phyloP scores from a whole-genome alignment of 257 asterid genomes.

The Solanum appendiculatum region DNA sequence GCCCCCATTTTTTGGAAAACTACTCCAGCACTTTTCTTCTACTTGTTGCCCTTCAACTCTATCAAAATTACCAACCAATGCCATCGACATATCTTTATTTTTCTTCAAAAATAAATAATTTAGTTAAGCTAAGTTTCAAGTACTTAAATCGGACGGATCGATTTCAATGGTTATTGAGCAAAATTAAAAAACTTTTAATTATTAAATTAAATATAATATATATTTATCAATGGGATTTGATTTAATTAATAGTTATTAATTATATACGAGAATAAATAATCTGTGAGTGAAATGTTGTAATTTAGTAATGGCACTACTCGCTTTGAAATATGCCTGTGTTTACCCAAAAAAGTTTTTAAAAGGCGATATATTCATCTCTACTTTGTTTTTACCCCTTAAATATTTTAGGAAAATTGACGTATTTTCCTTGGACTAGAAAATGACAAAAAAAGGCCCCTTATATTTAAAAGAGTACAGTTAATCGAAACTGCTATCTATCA shows the following conservation, averaged over 20 bases:
- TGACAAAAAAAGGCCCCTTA: neutral
- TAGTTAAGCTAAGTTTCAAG: too few relatives aligned
- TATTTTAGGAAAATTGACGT: neutral
- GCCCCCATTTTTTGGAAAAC: neutral
- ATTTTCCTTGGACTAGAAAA: neutral
- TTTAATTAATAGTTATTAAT: too few relatives aligned
- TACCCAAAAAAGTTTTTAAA: neutral
- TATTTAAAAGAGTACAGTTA: neutral
- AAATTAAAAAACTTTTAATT: too few relatives aligned
- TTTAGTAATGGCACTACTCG: neutral
- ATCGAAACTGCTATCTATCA: neutral
- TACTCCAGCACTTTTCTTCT: neutral
- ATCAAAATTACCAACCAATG: neutral
- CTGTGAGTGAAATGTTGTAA: neutral
- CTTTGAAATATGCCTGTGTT: neutral
- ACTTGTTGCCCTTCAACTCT: neutral
- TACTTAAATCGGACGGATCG: too few relatives aligned
- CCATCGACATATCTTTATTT: neutral
- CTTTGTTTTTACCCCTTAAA: neutral
- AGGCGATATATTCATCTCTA: neutral
- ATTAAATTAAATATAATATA: too few relatives aligned
- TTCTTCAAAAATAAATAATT: neutral
- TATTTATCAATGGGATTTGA: too few relatives aligned
- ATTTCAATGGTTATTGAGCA: too few relatives aligned
- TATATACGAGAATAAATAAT: too few relatives aligned